phyloP scores from a whole-genome alignment of 257 asterid genomes.

The Echium plantagineum region DNA sequence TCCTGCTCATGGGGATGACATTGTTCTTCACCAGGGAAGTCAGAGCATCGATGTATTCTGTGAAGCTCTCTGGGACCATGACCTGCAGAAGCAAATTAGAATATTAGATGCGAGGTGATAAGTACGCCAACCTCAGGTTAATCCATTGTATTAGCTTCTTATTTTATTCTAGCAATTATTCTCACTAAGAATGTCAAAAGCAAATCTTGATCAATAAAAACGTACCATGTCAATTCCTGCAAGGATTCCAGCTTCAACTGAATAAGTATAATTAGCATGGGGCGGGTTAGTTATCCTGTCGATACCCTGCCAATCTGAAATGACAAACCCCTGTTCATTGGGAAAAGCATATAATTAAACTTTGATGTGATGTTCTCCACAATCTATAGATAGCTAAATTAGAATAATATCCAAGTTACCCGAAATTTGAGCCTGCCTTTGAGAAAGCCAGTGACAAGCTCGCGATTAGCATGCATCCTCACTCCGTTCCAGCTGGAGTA shows the following conservation, averaged over 20 bases:
- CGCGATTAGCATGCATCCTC: slow-evolving; percentile 58
- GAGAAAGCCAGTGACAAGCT: slow-evolving; percentile 51
- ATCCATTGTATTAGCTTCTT: neutral
- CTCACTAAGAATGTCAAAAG: neutral
- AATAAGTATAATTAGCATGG: slow-evolving; percentile 17
- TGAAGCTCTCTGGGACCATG: slow-evolving; percentile 32
- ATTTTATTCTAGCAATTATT: neutral
- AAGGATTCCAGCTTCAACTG: slow-evolving; percentile 21
- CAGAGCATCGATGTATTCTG: slow-evolving; percentile 23
- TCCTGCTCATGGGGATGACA: slow-evolving; percentile 38
- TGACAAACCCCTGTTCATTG: slow-evolving; percentile 16
- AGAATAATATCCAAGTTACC: slow-evolving; percentile 19
- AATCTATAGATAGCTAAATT: neutral
- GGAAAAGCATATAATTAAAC: neutral
- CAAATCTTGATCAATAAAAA: too few relatives aligned
- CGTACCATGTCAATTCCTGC: slow-evolving; percentile 29
- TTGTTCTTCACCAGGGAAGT: slow-evolving; percentile 28
- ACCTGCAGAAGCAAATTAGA: slow-evolving; percentile 13
- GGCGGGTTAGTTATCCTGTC: slow-evolving; percentile 20
- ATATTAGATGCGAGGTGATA: neutral
- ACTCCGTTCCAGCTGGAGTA: slow-evolving; percentile 66
- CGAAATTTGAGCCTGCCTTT: slow-evolving; percentile 52
- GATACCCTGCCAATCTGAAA: slow-evolving; percentile 20
- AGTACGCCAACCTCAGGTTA: neutral
- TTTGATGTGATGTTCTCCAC: neutral